Evolutionary conservation across 441 rosid genomes (phyloP), one percentile per base, ranked within the genome.

Genomic region (Gossypium davidsonii): DNA sequence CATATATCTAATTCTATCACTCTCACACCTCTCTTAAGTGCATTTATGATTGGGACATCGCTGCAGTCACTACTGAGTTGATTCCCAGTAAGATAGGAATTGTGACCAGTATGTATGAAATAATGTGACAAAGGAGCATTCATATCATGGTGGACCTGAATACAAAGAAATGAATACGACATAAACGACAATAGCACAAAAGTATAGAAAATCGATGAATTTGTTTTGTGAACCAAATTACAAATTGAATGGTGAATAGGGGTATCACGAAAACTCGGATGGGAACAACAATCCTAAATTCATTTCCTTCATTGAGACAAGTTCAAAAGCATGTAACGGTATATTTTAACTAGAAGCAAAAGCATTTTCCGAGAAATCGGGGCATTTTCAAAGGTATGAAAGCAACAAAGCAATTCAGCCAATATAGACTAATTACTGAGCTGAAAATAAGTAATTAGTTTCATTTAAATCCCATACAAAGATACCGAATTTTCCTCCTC

Each of bases 31-130:
- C 70, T 83, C 70, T 84, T 58, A 76, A 94, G 77, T 1, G 98
- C 97, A 15, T 76, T 51, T 74, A 90, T 83, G 77, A 91, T 92
- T 6, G 98, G 99, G 26, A 81, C 78, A 37, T 90, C 93, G 31
- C 98, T 94, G 84, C 97, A 92, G 71, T 90, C 96, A 71, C 98
- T 94, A 63, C 87, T 94, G 14, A 94, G 90, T 74, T 94, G 98
- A 82, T 94, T 94, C 73, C 97, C 97, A 0, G 97, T 94, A 42
- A 94, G 83, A 79, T 94, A 94, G 0, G 98, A 90, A 76, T 94
- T 94, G 70, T 92, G 97, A 59, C 98, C 96, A 14, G 97, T 94
- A 68, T 37, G 87, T 76, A 94, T 87, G 78, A 75, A 94, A 77
- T 94, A 94, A 80, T 92, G 93, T 18, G 97, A 94, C 55, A 94